Conservation (phyloP, 2,329 filamentous ascomycete genomes). For the Phyllosticta citrichinensis region DNA sequence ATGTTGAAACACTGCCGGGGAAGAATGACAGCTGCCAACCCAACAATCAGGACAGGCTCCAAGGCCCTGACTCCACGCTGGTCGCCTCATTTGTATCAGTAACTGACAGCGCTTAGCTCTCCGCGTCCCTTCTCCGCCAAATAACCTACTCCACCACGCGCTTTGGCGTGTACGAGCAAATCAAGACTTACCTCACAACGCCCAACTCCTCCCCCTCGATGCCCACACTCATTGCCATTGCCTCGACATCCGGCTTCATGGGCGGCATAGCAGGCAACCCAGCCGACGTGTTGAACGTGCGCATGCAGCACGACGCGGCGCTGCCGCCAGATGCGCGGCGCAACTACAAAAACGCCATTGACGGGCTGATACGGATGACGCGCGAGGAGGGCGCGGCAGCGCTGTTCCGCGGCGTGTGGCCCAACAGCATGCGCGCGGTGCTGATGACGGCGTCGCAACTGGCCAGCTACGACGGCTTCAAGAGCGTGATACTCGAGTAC, state of each 20-base stretch:
- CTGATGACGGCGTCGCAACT: constrained; percentile 81
- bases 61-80: neutral
- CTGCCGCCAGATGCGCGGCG: constrained; percentile 63
- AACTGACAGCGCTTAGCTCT: constrained; percentile 45
- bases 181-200: constrained; percentile 62
- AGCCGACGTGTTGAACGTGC: constrained; percentile 92
- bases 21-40: neutral
- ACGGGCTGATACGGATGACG: constrained; percentile 81
- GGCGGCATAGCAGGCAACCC: constrained; percentile 89
- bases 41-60: neutral
- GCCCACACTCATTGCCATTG: constrained; percentile 69
- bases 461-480: constrained; percentile 77
- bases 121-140: constrained; percentile 85
- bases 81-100: neutral
- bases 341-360: constrained; percentile 81
- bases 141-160: constrained; percentile 89
- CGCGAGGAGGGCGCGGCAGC: constrained; percentile 66
- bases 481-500: constrained; percentile 55
- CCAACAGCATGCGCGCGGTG: constrained; percentile 71
- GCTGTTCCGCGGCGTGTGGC: constrained; percentile 77
- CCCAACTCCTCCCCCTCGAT: constrained; percentile 51
- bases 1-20: neutral
- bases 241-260: constrained; percentile 72
- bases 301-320: constrained; percentile 90
- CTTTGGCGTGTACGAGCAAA: constrained; percentile 91